Conservation (phyloP, 2,329 filamentous ascomycete genomes). For the Neodidymelliopsis sp. region DNA sequence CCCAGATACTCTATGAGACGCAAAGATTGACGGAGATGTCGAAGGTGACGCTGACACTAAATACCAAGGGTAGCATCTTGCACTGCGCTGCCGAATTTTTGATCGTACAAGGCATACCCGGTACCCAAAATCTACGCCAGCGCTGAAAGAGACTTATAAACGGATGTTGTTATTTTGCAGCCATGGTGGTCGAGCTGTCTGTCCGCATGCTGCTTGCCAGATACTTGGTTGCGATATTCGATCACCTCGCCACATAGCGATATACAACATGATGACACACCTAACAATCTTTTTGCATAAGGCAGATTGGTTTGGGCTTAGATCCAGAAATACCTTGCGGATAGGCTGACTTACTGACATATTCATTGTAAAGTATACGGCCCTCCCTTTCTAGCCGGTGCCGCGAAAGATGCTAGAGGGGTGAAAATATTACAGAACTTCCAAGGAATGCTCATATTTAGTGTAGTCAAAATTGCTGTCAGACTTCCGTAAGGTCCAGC, state of each 20-base stretch:
- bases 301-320: too few relatives aligned
- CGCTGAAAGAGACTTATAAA: slow-evolving; percentile 65
- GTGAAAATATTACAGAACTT: background rate
- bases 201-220: background rate
- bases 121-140: slow-evolving; percentile 57
- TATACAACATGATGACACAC: slow-evolving; percentile 18
- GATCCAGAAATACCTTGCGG: slow-evolving; percentile 21
- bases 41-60: slow-evolving; percentile 60
- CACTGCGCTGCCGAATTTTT: slow-evolving; percentile 61
- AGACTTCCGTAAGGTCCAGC: too few relatives aligned
- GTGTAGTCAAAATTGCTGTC: background rate
- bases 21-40: slow-evolving; percentile 58
- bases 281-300: slow-evolving; percentile 19
- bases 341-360: slow-evolving; percentile 24
- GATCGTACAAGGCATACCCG: slow-evolving; percentile 63
- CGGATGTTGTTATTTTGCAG: too few relatives aligned
- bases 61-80: slow-evolving; percentile 63
- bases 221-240: background rate
- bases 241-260: slow-evolving; percentile 17
- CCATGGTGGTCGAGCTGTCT: too few relatives aligned
- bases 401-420: slow-evolving; percentile 22
- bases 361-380: slow-evolving; percentile 34
- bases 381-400: slow-evolving; percentile 26
- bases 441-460: background rate
- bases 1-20: too few relatives aligned